These are phyloP conservation scores for Poteriospumella lacustris DNA, from an alignment of 108 stramenopile genomes.

Conservation along the genomic window DNA sequence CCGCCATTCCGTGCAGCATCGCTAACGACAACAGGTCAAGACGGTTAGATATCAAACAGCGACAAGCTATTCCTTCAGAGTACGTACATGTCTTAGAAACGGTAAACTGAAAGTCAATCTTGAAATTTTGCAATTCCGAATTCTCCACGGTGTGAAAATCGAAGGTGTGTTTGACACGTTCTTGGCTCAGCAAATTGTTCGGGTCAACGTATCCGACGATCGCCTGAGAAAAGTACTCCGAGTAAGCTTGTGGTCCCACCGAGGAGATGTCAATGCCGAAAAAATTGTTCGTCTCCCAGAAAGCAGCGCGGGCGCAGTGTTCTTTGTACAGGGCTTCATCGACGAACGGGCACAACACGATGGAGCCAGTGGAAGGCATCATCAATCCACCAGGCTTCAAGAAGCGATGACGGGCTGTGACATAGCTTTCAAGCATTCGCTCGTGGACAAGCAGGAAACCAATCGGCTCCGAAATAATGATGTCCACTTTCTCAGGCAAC, in stretches of 20 bases:
- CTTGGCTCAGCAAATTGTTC: slow-evolving; percentile 35
- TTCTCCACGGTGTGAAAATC: slow-evolving; percentile 44
- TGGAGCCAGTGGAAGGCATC: slow-evolving; percentile 53
- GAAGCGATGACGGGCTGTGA: slow-evolving; percentile 53
- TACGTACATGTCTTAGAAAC: slow-evolving; percentile 37
- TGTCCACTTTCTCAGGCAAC: slow-evolving; percentile 80
- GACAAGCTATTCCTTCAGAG: background rate
- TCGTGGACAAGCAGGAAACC: slow-evolving; percentile 92
- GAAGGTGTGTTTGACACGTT: slow-evolving; percentile 26
- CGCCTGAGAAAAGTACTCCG: slow-evolving; percentile 57
- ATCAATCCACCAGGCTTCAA: slow-evolving; percentile 56
- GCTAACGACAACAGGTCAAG: slow-evolving; percentile 17
- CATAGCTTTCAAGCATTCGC: slow-evolving; percentile 61
- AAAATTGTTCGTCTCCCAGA: slow-evolving; percentile 55
- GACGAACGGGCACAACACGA: slow-evolving; percentile 49
- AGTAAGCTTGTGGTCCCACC: slow-evolving; percentile 36
- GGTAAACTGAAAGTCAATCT: slow-evolving; percentile 35
- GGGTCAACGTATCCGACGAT: slow-evolving; percentile 52
- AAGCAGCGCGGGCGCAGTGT: slow-evolving; percentile 45
- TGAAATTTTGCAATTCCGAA: slow-evolving; percentile 38
- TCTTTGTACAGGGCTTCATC: slow-evolving; percentile 49
- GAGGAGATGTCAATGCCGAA: slow-evolving; percentile 54
- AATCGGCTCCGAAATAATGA: slow-evolving; percentile 98
- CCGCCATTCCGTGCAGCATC: slow-evolving; percentile 57
- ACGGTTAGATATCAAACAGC: background rate